These are phyloP conservation scores for Pleurotus djamor DNA, from an alignment of 768 basidiomycete genomes.

Conservation along the genomic window DNA sequence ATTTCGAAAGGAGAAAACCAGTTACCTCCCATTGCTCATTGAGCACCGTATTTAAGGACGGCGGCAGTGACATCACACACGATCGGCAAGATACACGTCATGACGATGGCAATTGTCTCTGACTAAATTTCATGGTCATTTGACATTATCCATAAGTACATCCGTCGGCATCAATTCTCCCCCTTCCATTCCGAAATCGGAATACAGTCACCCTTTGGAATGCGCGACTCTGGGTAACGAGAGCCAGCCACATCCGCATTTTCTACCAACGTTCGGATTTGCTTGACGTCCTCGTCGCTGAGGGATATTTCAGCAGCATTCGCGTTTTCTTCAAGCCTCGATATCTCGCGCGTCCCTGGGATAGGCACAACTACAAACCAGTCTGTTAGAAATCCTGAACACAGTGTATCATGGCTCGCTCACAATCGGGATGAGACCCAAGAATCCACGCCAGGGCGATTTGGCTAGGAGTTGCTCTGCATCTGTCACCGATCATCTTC, in stretches of 20 bases:
- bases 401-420: not conserved
- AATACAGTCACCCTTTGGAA: constrained; percentile 17
- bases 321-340: constrained; percentile 19
- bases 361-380: constrained; percentile 14
- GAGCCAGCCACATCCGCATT: constrained; percentile 17
- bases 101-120: too few relatives aligned
- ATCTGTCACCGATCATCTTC: constrained; percentile 22
- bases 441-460: constrained; percentile 19
- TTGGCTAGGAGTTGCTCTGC: constrained; percentile 28
- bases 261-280: constrained; percentile 15
- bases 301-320: constrained; percentile 13
- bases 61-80: too few relatives aligned
- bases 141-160: too few relatives aligned
- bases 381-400: not conserved
- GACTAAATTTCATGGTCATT: too few relatives aligned
- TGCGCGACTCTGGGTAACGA: constrained; percentile 12
- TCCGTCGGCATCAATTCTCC: not conserved
- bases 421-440: constrained; percentile 14
- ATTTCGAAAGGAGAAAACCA: not conserved
- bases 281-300: constrained; percentile 14
- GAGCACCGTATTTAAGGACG: too few relatives aligned
- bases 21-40: too few relatives aligned
- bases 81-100: too few relatives aligned
- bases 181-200: constrained; percentile 13
- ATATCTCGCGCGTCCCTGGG: constrained; percentile 16